Base-by-base conservation (phyloP, 2,329 filamentous ascomycete genomes). In the Fragosphaeria purpurea region DNA sequence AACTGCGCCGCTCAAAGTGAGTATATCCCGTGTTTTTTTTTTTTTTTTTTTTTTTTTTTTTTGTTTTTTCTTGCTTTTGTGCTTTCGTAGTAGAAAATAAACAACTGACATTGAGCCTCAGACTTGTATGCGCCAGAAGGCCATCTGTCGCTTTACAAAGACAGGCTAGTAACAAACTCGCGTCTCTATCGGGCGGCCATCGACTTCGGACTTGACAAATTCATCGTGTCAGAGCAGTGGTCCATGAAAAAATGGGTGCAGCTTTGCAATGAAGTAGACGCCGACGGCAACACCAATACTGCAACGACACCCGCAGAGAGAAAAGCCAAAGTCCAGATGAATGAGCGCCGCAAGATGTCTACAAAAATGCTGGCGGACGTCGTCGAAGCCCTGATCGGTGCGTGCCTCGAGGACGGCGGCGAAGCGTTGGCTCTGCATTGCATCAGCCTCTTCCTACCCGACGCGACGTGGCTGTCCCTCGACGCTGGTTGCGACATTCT, bases 281-380 rank as follows among this genome's bases (percentile, higher is more conserved):
- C 39, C 2, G 39, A 35, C 11, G 10, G 5, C 22, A 22, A 22
- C 22, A 22, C 22, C 22, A 22, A 22, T 22, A 3, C 3, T 22
- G 22, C 22, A 22, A 22, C 22, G 22, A 22, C 22, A 22, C 22
- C 10, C 7, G 5, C 13, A 35, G 7, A 37, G 7, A 7, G 33
- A 45, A 7, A 13, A 6, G 11, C 37, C 34, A 31, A 65, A 59
- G 22, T 22, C 22, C 22, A 22, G 22, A 22, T 2, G 22, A 22
- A 22, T 3, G 22, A 22, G 22, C 22, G 22, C 44, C 66, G 72
- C 6, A 60, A 62, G 11, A 61, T 89, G 35, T 85, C 87, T 0
- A 85, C 81, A 1, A 97, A 97, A 62, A 79, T 79, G 0, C 75
- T 96, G 7, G 91, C 91, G 4, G 91, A 97, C 59, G 83, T 96